These are phyloP conservation scores for Rhodotorula sp. DNA, from an alignment of 1,284 basidiomycete genomes.

Conservation along the genomic window DNA sequence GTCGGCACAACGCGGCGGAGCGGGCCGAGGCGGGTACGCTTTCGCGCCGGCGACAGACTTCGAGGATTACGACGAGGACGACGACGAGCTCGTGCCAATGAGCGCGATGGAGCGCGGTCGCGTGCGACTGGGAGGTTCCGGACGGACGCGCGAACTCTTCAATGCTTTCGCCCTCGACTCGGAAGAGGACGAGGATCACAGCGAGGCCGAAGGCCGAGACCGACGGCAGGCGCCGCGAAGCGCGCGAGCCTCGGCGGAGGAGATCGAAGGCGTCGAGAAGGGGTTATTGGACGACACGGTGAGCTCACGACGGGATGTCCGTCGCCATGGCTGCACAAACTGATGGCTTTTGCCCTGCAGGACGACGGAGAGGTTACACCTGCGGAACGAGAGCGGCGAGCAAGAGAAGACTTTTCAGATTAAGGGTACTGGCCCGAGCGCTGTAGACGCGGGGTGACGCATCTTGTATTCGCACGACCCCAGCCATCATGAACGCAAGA, in stretches of 20 bases:
- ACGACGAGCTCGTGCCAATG: conserved; percentile 42
- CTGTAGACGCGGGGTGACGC: neutral
- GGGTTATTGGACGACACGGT: conserved; percentile 9
- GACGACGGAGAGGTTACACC: conserved; percentile 15
- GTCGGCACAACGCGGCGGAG: conserved; percentile 21
- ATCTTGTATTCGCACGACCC: neutral
- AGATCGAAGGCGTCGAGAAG: conserved; percentile 6
- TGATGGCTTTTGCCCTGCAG: conserved; percentile 16
- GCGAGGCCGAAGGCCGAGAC: neutral
- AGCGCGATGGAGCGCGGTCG: conserved; percentile 44
- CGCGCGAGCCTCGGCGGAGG: neutral
- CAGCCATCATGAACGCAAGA: neutral
- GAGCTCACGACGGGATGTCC: neutral
- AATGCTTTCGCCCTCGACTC: conserved; percentile 50
- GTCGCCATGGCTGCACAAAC: neutral
- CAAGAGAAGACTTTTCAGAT: conserved; percentile 27
- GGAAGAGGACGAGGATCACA: conserved; percentile 45
- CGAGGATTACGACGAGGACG: conserved; percentile 42
- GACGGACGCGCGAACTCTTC: conserved; percentile 50
- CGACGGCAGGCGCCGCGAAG: neutral
- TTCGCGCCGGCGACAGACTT: conserved; percentile 50
- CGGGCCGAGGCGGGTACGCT: conserved; percentile 46
- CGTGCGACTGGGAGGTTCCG: conserved; percentile 22
- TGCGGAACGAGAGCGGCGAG: conserved; percentile 17
- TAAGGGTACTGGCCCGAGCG: neutral